Base-by-base conservation (phyloP, 1,284 basidiomycete species). In the Irpex lacteus region DNA sequence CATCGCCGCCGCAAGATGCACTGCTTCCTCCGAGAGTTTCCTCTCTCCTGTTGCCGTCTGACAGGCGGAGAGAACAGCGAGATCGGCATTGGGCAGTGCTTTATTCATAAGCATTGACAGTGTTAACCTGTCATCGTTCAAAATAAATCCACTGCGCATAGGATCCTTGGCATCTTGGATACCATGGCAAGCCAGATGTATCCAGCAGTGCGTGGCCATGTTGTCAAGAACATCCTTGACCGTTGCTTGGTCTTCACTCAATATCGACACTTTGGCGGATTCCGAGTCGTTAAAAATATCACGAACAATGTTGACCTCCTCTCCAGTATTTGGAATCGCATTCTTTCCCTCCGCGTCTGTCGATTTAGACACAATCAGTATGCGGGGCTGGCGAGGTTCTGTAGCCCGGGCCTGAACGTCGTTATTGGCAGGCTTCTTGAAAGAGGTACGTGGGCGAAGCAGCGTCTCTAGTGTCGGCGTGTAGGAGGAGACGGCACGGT, bases 21-120 rank as follows among this genome's bases (percentile, higher is more conserved):
- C 65, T 6, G 68, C 68, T 62, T 80, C 77, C 47, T 79, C 75
- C 1, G 72, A 13, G 2, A 40, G 50, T 7, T 49, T 60, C 26
- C 53, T 21, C 6, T 26, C 26, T n/a, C 40, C 44, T 15, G 73
- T 62, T 13, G 63, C 71, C 32, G 66, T 74, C 21, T 68, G 70
- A 60, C 77, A 78, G 1, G 74, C 74, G 21, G 75, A 72, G 36
- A 81, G 63, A 63, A 80, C 76, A 2, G 77, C 77, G 56, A 81
- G 74, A 52, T 78, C 71, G 1, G 74, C 71, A 32, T 71, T 66
- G 7, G 66, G 69, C 3, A 71, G 65, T 6, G 69, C 53, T 0
- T 71, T 69, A 19, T 67, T 65, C 7, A 74, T 68, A 18, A 79
- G 65, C 44, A 77, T 73, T 1, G 61, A 61, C 2, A 78, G 8